phyloP scores from a whole-genome alignment of 106 monocot genomes.

The Allium fistulosum region DNA sequence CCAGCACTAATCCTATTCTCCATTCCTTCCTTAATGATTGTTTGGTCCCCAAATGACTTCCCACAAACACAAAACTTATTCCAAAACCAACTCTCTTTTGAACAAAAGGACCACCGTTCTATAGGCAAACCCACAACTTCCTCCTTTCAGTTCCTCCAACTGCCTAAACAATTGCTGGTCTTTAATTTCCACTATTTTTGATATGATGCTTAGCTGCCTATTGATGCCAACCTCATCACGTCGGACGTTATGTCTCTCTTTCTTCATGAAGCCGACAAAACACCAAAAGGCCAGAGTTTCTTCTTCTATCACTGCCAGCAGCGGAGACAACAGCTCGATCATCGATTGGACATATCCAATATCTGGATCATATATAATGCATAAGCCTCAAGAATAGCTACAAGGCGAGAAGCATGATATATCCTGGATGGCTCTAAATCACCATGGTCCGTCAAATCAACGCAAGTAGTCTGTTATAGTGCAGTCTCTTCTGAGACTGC shows the following conservation, averaged over 20 bases:
- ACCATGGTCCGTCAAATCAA: slow-evolving; percentile 71
- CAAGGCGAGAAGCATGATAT: slow-evolving; percentile 70
- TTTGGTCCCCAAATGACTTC: slow-evolving; percentile 97
- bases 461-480: slow-evolving; percentile 26
- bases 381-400: slow-evolving; percentile 80
- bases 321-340: slow-evolving; percentile 83
- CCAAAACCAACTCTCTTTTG: slow-evolving; percentile 73
- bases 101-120: slow-evolving; percentile 87
- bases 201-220: slow-evolving; percentile 61
- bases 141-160: slow-evolving; percentile 73
- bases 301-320: slow-evolving; percentile 65
- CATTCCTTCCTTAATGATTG: slow-evolving; percentile 49
- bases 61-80: slow-evolving; percentile 80
- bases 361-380: slow-evolving; percentile 72
- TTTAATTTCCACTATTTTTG: slow-evolving; percentile 72
- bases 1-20: slow-evolving; percentile 40
- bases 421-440: slow-evolving; percentile 71
- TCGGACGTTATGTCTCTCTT: slow-evolving; percentile 72
- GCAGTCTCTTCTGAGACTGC: slow-evolving; percentile 42
- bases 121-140: slow-evolving; percentile 83
- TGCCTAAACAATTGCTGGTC: slow-evolving; percentile 70
- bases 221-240: slow-evolving; percentile 74
- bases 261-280: slow-evolving; percentile 85
- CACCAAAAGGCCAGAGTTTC: slow-evolving; percentile 88
- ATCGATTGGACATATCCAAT: slow-evolving; percentile 94